Percentiles rank a stretch among this genome's conserved stretches.
Evolutionary conservation across 2,329 filamentous ascomycete species (phyloP).

Genomic region (Ascochyta fabae): DNA sequence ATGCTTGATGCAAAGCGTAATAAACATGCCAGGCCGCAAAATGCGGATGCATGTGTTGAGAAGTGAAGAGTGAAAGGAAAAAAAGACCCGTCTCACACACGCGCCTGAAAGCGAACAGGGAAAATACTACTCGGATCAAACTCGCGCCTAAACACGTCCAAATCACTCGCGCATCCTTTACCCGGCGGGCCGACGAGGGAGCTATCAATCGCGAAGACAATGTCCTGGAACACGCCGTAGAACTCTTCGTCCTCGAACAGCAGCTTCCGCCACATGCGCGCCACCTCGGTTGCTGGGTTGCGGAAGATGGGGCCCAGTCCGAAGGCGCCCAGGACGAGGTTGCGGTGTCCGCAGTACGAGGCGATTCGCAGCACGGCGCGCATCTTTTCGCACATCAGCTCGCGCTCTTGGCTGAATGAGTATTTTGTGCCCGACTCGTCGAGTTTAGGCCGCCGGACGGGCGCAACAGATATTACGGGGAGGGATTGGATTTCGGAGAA

Average conservation of each 20-base stretch:
- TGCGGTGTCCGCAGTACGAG: conserved; percentile 50
- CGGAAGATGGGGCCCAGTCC: conserved; percentile 54
- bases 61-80: background rate
- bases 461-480: conserved; percentile 76
- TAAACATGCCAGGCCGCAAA: no score
- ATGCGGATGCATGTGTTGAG: no score
- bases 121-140: conserved; percentile 50
- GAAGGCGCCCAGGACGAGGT: conserved; percentile 54
- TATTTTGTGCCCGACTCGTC: conserved; percentile 71
- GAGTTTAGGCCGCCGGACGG: conserved; percentile 75
- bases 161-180: conserved; percentile 46
- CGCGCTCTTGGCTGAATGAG: conserved; percentile 73
- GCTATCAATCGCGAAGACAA: conserved; percentile 55
- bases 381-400: conserved; percentile 76
- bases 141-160: conserved; percentile 50
- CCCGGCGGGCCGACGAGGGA: conserved; percentile 37
- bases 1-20: no score
- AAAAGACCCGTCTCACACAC: conserved; percentile 15
- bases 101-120: conserved; percentile 37
- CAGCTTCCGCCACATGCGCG: conserved; percentile 53
- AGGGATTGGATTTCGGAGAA: conserved; percentile 60
- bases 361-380: conserved; percentile 74
- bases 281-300: conserved; percentile 53
- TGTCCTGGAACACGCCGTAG: conserved; percentile 51
- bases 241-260: conserved; percentile 55